Conservation (phyloP, 176 grass and related monocot species). For the barley (Hordeum vulgare) region MorexV3_pseudomolecules_assembly NC_058523.1:36485135-36485634, state of each 20-base stretch:
- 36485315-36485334: slow-evolving; percentile 58
- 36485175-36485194: neutral
- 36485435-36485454: neutral
- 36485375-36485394: neutral
- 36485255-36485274: too few species aligned
- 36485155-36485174: neutral
- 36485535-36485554: slow-evolving; percentile 53
- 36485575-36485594: slow-evolving; percentile 7
- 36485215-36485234: neutral
- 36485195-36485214: neutral
- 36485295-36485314: slow-evolving; percentile 62
- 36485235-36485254: neutral
- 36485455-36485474: neutral
- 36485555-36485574: slow-evolving; percentile 52
- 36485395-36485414: neutral
- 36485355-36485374: slow-evolving; percentile 41
- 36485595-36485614: neutral
- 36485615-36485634: neutral
- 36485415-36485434: slow-evolving; percentile 26
- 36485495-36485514: neutral
- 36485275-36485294: slow-evolving; percentile 12
- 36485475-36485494: neutral
- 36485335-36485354: slow-evolving; percentile 74
- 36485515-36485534: slow-evolving; percentile 1
- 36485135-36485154: neutral